Evolutionary conservation across 495 filamentous ascomycete species (phyloP).

Genomic region (Usnea hakonensis): DNA sequence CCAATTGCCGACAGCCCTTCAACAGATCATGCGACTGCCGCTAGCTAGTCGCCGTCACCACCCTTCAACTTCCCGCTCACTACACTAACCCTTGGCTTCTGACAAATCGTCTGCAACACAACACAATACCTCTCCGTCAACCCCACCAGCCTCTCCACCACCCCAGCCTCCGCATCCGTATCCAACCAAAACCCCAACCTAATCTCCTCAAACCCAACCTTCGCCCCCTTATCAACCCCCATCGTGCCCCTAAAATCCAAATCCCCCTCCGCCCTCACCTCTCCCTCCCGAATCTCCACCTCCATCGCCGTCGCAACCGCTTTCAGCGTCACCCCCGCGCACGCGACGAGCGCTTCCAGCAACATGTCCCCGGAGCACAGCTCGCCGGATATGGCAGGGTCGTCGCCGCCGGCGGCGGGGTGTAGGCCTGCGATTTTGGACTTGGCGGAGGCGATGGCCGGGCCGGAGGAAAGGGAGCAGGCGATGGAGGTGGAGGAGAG

Average conservation of each 20-base stretch:
- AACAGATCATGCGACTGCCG: too few relatives aligned
- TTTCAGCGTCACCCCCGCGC: constrained; percentile 34
- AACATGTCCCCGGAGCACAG: constrained; percentile 36
- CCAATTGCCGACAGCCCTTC: too few relatives aligned
- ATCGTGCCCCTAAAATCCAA: constrained; percentile 34
- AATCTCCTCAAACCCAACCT: constrained; percentile 32
- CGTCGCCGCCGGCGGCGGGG: constrained; percentile 26
- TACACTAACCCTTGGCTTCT: constrained; percentile 22
- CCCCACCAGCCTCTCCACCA: constrained; percentile 32
- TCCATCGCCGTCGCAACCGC: constrained; percentile 32
- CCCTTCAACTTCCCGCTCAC: background rate
- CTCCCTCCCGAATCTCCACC: constrained; percentile 26
- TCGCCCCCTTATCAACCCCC: constrained; percentile 30
- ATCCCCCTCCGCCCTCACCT: constrained; percentile 32
- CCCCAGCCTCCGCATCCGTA: constrained; percentile 26
- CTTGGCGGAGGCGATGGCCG: constrained; percentile 28
- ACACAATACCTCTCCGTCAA: constrained; percentile 35
- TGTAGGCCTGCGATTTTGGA: constrained; percentile 28
- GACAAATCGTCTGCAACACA: constrained; percentile 33
- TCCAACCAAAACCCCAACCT: constrained; percentile 29
- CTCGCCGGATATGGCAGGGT: constrained; percentile 31
- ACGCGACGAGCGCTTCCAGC: constrained; percentile 33
- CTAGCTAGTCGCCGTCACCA: too few relatives aligned
- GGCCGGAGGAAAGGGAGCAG: constrained; percentile 28
- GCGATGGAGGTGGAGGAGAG: constrained; percentile 27